phyloP scores from a whole-genome alignment of 2,329 filamentous ascomycete species.

The Juglanconis oblonga region DNA sequence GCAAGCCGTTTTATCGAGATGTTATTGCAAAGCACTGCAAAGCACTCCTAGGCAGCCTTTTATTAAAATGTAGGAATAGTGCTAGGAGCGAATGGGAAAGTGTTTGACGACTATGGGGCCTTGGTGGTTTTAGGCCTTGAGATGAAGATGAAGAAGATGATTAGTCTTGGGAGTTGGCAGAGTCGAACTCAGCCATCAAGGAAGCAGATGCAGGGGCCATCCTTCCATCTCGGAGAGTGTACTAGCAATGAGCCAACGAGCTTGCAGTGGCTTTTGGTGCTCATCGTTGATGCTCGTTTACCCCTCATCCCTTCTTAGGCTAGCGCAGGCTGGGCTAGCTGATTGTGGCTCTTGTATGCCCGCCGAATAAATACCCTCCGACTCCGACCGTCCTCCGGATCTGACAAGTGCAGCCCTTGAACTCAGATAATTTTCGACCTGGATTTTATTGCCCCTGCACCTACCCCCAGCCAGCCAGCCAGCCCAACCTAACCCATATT shows the following conservation, averaged over 20 bases:
- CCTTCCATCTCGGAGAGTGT: conserved; percentile 1
- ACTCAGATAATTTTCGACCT: conserved; percentile 24
- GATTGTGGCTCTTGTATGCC: conserved; percentile 22
- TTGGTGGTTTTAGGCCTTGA: not conserved
- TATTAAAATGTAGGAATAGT: too few relatives aligned
- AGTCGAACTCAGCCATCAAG: not conserved
- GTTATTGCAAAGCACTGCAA: too few relatives aligned
- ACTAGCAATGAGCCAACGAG: not conserved
- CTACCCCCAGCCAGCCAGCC: not conserved
- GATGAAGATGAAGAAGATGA: not conserved
- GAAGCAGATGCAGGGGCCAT: conserved; percentile 10
- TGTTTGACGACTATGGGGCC: too few relatives aligned
- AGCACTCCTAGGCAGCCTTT: too few relatives aligned
- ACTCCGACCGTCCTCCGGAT: conserved; percentile 28
- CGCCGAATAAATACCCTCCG: conserved; percentile 34
- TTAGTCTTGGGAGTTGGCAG: not conserved
- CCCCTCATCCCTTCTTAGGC: conserved; percentile 7
- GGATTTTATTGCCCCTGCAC: not conserved
- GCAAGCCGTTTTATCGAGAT: too few relatives aligned
- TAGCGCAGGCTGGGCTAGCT: conserved; percentile 5
- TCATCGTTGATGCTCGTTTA: not conserved
- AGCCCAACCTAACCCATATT: not conserved
- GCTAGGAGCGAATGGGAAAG: too few relatives aligned
- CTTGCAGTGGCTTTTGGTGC: not conserved
- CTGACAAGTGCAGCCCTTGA: conserved; percentile 29